Percentiles rank a stretch among this genome's conserved stretches.
phyloP scores from a whole-genome alignment of 78 protist species.

The Anaeramoeba ignava region DNA sequence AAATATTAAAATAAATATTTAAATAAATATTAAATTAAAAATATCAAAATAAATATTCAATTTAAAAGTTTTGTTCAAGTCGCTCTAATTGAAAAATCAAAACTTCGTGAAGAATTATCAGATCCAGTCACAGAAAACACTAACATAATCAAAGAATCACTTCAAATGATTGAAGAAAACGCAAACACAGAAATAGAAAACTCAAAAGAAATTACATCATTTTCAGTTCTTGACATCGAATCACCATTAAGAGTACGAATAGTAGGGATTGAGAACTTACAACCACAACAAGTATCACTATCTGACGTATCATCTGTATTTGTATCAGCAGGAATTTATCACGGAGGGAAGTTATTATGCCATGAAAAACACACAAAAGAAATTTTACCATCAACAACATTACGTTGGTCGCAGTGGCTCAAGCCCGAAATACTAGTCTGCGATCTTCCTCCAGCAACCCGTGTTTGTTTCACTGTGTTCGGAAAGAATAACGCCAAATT shows the following conservation, averaged over 20 bases:
- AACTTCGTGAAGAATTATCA: neutral
- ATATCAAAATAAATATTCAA: no score
- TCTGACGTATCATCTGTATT: neutral
- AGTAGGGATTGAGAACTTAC: neutral
- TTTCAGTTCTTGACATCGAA: neutral
- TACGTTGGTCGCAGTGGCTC: neutral
- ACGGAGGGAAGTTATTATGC: neutral
- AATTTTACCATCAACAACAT: neutral
- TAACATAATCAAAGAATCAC: neutral
- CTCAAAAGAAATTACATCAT: no score
- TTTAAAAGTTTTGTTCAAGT: neutral
- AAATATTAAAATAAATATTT: no score
- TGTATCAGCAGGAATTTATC: neutral
- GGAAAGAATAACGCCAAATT: neutral
- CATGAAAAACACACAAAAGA: neutral
- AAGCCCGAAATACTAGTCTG: neutral
- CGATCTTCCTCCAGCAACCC: slow-evolving; percentile 15
- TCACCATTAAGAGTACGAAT: neutral
- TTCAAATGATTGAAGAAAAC: neutral
- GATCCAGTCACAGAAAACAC: neutral
- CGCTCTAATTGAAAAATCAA: neutral
- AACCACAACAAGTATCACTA: neutral
- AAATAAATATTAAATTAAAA: no score
- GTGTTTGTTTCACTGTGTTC: slow-evolving; percentile 16
- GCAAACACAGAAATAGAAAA: no score